Evolutionary conservation across 345 rosid species (phyloP).

Genomic region (Rhodamnia rubescens): DNA sequence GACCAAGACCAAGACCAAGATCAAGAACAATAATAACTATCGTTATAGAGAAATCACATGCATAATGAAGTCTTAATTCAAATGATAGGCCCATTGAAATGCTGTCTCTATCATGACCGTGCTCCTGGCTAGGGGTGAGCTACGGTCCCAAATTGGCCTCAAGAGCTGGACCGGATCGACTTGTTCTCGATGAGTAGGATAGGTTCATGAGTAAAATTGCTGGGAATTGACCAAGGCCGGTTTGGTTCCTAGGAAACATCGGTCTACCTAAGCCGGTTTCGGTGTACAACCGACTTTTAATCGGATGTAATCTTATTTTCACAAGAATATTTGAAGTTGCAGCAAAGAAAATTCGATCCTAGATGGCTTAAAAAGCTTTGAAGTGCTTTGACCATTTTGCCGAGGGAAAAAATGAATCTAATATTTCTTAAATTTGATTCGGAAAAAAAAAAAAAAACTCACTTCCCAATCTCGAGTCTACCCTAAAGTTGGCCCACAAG

Average conservation of each 20-base stretch:
- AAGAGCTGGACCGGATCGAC: not conserved
- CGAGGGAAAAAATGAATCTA: not conserved
- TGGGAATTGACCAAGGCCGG: not conserved
- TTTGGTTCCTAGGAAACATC: not conserved
- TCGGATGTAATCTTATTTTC: not conserved
- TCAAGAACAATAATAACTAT: not conserved
- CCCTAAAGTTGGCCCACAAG: too few species aligned
- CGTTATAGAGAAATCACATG: not conserved
- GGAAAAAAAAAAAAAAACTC: too few species aligned
- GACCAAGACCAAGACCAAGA: not conserved
- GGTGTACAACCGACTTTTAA: not conserved
- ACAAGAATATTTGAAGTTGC: not conserved
- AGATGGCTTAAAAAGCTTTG: not conserved
- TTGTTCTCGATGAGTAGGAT: too few species aligned
- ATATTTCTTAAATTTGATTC: too few species aligned
- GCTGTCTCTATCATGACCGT: not conserved
- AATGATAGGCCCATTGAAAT: not conserved
- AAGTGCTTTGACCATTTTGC: not conserved
- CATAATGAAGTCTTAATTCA: not conserved
- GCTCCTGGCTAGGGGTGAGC: not conserved
- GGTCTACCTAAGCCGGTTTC: not conserved
- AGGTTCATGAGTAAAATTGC: not conserved
- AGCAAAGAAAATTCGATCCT: not conserved
- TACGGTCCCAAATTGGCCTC: fast-evolving
- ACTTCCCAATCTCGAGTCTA: too few species aligned